Evolutionary conservation across 371 early-diverging fungal genomes (phyloP).

Genomic region (Smittium mucronatum): DNA sequence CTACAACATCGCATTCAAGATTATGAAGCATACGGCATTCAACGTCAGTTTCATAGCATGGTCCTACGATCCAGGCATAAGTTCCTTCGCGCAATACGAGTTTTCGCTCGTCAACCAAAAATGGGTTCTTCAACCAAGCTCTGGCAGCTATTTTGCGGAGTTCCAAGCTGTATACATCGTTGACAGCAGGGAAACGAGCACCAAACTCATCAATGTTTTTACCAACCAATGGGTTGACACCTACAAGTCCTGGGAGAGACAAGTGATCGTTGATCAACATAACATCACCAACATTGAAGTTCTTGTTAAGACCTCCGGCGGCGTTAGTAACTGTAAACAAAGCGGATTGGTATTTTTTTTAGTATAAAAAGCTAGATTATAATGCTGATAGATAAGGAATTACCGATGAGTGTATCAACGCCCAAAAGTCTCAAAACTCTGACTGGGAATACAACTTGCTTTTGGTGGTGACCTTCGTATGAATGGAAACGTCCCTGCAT

Average conservation of each 20-base stretch:
- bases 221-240: conserved; percentile 70
- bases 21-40: conserved; percentile 65
- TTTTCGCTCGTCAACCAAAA: conserved; percentile 37
- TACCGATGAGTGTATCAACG: conserved; percentile 46
- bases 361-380: background rate
- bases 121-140: conserved; percentile 27
- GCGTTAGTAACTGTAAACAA: conserved; percentile 85
- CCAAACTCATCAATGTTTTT: conserved; percentile 74
- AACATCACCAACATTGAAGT: conserved; percentile 73
- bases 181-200: conserved; percentile 81
- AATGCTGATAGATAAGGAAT: background rate
- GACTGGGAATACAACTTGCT: conserved; percentile 72
- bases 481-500: conserved; percentile 83
- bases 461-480: conserved; percentile 69
- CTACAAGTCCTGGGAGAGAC: conserved; percentile 68
- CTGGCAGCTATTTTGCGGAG: conserved; percentile 50
- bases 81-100: conserved; percentile 62
- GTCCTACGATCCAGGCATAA: conserved; percentile 80
- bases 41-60: conserved; percentile 79
- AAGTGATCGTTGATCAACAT: conserved; percentile 82
- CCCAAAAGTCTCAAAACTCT: conserved; percentile 79
- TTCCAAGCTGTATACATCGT: conserved; percentile 76
- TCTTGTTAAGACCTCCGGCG: conserved; percentile 74
- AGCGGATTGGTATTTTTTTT: no score
- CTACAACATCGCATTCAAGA: conserved; percentile 78